Evolutionary conservation across 2,329 filamentous ascomycete genomes (phyloP), one percentile per base, ranked within the genome.

Genomic region (Venturia asperata): DNA sequence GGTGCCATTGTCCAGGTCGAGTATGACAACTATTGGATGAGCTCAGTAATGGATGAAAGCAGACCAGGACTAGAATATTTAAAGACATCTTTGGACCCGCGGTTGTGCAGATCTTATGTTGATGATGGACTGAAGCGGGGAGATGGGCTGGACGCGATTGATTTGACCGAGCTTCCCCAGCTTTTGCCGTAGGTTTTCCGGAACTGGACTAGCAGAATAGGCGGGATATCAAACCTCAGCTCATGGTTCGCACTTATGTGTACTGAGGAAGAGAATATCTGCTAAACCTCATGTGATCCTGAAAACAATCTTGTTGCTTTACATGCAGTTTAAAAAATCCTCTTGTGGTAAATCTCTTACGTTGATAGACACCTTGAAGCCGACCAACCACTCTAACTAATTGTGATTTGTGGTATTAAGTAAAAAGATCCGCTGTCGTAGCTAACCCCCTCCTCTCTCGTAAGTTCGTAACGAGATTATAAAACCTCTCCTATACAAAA

Each of bases 401-500:
- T 30, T 47, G 39, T 42, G 10, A 21, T 43, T 21, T 30, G 39
- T 43, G 39, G 39, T 27, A 43, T 62, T 62, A 47, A 62, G 21
- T 30, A 43, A 15, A 47, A 62, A 43, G 6, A 34, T 34, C 43
- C 21, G 21, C 39, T 62, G 60, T 43, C 39, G 21, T 43, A 43
- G 60, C 60, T 62, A 13, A 24, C n/a, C n/a, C 39, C 27, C 27
- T 61, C 21, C 60, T n/a, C 60, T 43, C 60, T 43, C 60, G 43
- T 62, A 43, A 43, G n/a, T 34, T 62, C 60, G 60, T 62, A 15
- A 62, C 60, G 43, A 62, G 39, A 62, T 62, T 62, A 43, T 15
- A 62, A 61, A 47, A 62, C 2, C 43, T 17, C 21, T 43, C 43
- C 60, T 62, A 62, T 62, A 62, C 60, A 62, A 62, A 62, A 61